Evolutionary conservation across 139 green algal genomes (phyloP), one percentile per base, ranked within the genome.

Genomic region (Yamagishiella unicocca): DNA sequence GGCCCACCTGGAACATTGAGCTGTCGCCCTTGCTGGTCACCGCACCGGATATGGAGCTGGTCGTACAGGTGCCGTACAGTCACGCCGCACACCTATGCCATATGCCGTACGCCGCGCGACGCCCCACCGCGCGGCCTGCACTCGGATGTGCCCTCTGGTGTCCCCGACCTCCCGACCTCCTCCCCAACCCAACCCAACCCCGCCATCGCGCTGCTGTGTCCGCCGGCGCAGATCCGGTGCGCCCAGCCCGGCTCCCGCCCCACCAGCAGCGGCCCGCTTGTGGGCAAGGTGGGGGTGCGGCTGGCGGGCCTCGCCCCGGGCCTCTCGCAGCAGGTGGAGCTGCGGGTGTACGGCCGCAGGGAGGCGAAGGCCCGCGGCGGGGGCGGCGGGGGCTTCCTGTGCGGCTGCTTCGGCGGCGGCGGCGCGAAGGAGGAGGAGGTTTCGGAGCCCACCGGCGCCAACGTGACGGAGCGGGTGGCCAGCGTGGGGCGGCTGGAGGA

Each of bases 61-160:
- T 76, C 7, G 55, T 89, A 7, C 55, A 89, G 75, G 85, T 85
- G 46, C n/a, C n/a, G n/a, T n/a, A n/a, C n/a, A n/a, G n/a, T n/a
- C n/a, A 1, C 1, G 43, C 40, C 35, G 79, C 35, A 19, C 27
- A n/a, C n/a, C n/a, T n/a, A n/a, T n/a, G n/a, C n/a, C n/a, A n/a
- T n/a, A n/a, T n/a, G n/a, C n/a, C n/a, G n/a, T n/a, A n/a, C n/a
- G n/a, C n/a, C n/a, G n/a, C n/a, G n/a, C 4, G 76, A 83, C 21
- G 21, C n/a, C n/a, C n/a, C n/a, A n/a, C n/a, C n/a, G n/a, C n/a
- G n/a, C n/a, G n/a, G n/a, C n/a, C n/a, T n/a, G n/a, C n/a, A n/a
- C n/a, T n/a, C n/a, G n/a, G n/a, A n/a, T n/a, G n/a, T n/a, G n/a
- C n/a, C n/a, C n/a, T n/a, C n/a, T n/a, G n/a, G n/a, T n/a, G n/a